phyloP scores from a whole-genome alignment of 257 asterid species.

The Euphrasia confusa region DNA sequence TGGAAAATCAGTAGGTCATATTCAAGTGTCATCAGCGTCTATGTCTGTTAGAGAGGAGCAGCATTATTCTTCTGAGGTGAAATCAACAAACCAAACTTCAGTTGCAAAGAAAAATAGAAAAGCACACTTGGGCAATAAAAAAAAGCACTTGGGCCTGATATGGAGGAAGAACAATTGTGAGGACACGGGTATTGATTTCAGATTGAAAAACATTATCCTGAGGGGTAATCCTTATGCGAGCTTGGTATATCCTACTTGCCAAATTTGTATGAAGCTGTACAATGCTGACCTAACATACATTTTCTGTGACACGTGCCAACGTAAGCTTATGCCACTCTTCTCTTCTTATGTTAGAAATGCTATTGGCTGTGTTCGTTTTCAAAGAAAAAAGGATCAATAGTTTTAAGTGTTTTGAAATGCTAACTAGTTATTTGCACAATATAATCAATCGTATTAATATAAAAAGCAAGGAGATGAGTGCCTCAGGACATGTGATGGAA shows the following conservation, averaged over 20 bases:
- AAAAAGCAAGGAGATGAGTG: too few species aligned
- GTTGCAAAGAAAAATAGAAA: conserved; percentile 28
- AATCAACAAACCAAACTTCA: conserved; percentile 32
- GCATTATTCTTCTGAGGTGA: conserved; percentile 26
- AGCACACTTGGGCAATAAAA: conserved; percentile 17
- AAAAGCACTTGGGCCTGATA: conserved; percentile 58
- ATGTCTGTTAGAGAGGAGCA: conserved; percentile 16
- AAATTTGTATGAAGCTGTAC: conserved; percentile 51
- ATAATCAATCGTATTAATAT: too few species aligned
- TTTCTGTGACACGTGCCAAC: conserved; percentile 54
- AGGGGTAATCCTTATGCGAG: conserved; percentile 36
- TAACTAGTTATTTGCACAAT: too few species aligned
- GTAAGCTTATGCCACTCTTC: conserved; percentile 38
- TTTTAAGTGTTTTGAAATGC: background rate
- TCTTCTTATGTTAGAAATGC: background rate
- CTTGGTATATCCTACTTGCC: conserved; percentile 37
- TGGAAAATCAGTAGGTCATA: conserved; percentile 24
- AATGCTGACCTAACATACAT: conserved; percentile 59
- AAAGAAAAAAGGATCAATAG: background rate
- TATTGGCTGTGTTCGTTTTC: background rate
- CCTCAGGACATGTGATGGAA: background rate
- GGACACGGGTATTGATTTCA: conserved; percentile 51
- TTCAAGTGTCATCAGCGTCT: conserved; percentile 29
- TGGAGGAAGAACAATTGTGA: conserved; percentile 52
- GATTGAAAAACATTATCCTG: conserved; percentile 45